phyloP scores from a whole-genome alignment of 2,329 filamentous ascomycete genomes.

The Calonectria honghensis region DNA sequence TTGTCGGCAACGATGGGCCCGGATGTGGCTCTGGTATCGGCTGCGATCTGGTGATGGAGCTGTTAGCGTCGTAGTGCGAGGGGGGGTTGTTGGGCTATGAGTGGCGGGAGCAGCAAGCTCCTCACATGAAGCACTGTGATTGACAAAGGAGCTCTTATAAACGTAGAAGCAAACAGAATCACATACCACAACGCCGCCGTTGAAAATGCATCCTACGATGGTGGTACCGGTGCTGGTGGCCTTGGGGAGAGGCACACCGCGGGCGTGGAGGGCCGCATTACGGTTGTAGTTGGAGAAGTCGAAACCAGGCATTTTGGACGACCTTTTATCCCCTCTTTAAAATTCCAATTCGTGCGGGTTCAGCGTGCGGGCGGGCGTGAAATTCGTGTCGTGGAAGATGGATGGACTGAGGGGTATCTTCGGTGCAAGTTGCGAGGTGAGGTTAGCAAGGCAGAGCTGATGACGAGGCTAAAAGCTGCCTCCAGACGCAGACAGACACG shows the following conservation, averaged over 20 bases:
- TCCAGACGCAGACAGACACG: slow-evolving; percentile 55
- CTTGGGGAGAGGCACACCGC: slow-evolving; percentile 95
- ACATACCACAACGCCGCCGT: slow-evolving; percentile 94
- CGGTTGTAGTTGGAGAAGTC: slow-evolving; percentile 99
- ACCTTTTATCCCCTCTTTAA: slow-evolving; percentile 44
- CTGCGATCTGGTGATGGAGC: slow-evolving; percentile 82
- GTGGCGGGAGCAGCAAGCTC: neutral
- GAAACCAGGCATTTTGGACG: slow-evolving; percentile 90
- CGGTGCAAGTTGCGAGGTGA: slow-evolving; percentile 45
- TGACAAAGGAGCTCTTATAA: neutral
- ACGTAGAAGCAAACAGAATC: neutral
- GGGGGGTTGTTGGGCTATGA: slow-evolving; percentile 35
- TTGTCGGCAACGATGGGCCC: slow-evolving; percentile 99
- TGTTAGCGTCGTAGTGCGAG: slow-evolving; percentile 42
- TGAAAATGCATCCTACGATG: slow-evolving; percentile 97
- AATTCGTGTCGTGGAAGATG: slow-evolving; percentile 39
- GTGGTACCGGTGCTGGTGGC: slow-evolving; percentile 99
- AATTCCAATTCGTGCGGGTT: slow-evolving; percentile 36
- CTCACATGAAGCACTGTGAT: neutral
- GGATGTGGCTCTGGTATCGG: slow-evolving; percentile 97
- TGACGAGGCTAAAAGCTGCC: slow-evolving; percentile 75
- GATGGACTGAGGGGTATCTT: slow-evolving; percentile 49
- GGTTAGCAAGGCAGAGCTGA: slow-evolving; percentile 63
- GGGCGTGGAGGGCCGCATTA: slow-evolving; percentile 95
- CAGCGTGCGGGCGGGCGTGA: neutral